Evolutionary conservation across 2,329 filamentous ascomycete genomes (phyloP).

Genomic region (Akanthomyces lecanii): DNA sequence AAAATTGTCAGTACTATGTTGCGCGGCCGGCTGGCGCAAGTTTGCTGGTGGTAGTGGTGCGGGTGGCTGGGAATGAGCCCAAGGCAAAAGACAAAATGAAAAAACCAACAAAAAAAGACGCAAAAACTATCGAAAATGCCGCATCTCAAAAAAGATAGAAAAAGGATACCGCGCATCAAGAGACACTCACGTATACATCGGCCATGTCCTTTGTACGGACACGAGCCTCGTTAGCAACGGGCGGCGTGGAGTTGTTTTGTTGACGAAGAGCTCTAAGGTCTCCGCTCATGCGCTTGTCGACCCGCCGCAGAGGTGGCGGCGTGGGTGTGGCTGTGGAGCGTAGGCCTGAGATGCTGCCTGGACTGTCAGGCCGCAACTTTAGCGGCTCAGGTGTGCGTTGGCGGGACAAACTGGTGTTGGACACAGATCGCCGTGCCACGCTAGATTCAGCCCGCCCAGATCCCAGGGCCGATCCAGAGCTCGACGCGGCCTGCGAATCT

Average conservation of each 20-base stretch:
- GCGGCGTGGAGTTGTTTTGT: slow-evolving; percentile 47
- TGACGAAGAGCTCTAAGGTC: slow-evolving; percentile 54
- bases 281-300: slow-evolving; percentile 65
- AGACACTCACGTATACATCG: slow-evolving; percentile 81
- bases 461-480: slow-evolving; percentile 1
- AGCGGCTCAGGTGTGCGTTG: slow-evolving; percentile 51
- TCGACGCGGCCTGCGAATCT: slow-evolving; percentile 24
- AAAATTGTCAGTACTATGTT: slow-evolving; percentile 20
- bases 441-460: slow-evolving; percentile 22
- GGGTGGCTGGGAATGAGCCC: slow-evolving; percentile 11
- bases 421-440: slow-evolving; percentile 40
- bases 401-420: slow-evolving; percentile 52
- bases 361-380: slow-evolving; percentile 59
- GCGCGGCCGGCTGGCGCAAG: background rate
- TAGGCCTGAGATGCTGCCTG: slow-evolving; percentile 49
- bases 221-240: slow-evolving; percentile 83
- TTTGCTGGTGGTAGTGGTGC: background rate
- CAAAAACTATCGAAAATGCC: background rate
- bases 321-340: slow-evolving; percentile 42
- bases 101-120: slow-evolving; percentile 6
- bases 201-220: slow-evolving; percentile 80
- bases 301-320: slow-evolving; percentile 63
- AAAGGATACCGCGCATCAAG: slow-evolving; percentile 20
- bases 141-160: slow-evolving; percentile 2
- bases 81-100: background rate